These are phyloP conservation scores for Metschnikowia koreensis DNA, from an alignment of 805 yeast species.

Conservation along the genomic window DNA sequence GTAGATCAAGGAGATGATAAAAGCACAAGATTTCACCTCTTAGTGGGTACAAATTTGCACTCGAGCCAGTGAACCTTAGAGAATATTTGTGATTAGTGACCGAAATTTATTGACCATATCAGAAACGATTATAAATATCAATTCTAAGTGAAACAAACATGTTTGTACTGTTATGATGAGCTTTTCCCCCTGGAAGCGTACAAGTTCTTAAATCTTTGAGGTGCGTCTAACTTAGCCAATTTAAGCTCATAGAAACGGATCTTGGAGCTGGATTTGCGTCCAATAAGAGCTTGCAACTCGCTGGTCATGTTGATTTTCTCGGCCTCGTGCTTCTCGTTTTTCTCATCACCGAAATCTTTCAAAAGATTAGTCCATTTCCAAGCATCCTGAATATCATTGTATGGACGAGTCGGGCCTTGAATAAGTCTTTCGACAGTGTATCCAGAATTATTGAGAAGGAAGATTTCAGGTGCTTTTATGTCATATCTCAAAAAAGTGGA, in stretches of 20 bases:
- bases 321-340: conserved; percentile 23
- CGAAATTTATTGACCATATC: too few relatives aligned
- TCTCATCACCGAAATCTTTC: conserved; percentile 57
- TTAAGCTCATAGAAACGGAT: conserved; percentile 27
- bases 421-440: conserved; percentile 88
- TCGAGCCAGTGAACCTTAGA: too few relatives aligned
- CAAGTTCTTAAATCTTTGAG: conserved; percentile 22
- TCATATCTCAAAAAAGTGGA: conserved; percentile 59
- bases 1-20: neutral
- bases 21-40: neutral
- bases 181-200: too few relatives aligned
- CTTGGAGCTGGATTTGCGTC: conserved; percentile 17
- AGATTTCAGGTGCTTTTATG: conserved; percentile 59
- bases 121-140: too few relatives aligned
- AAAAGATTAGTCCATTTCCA: conserved; percentile 82
- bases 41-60: neutral
- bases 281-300: conserved; percentile 22
- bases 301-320: conserved; percentile 18
- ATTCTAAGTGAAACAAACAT: too few relatives aligned
- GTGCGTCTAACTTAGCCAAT: conserved; percentile 28
- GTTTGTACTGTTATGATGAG: too few relatives aligned
- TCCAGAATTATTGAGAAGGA: conserved; percentile 80
- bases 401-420: conserved; percentile 70
- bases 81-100: too few relatives aligned
- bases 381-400: conserved; percentile 76